A percentile compares a stretch with the other conserved stretches of the same genome.
These are phyloP conservation scores for Neonectria sp. DNA, from an alignment of 2,329 filamentous ascomycete genomes.

Conservation along the genomic window DNA sequence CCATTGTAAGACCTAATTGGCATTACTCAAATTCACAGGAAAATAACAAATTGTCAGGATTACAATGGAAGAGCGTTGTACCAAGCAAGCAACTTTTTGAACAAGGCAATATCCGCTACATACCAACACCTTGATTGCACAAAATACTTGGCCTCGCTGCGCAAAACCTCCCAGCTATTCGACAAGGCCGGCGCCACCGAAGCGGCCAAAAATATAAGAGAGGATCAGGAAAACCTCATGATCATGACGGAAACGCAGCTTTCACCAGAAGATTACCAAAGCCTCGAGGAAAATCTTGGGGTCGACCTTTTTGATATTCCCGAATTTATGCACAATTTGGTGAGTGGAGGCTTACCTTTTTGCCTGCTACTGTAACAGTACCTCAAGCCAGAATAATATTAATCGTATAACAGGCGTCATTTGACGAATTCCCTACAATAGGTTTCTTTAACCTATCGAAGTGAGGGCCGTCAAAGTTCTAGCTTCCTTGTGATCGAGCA, in stretches of 20 bases:
- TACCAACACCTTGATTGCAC: neutral
- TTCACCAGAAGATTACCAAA: neutral
- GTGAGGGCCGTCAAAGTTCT: no score
- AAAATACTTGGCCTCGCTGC: conserved; percentile 1
- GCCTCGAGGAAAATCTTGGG: neutral
- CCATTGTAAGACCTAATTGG: neutral
- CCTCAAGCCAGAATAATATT: neutral
- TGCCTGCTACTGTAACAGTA: neutral
- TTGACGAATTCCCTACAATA: no score
- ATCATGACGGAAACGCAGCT: neutral
- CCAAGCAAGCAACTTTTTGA: neutral
- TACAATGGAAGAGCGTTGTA: neutral
- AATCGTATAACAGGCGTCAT: no score
- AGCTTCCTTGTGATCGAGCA: no score
- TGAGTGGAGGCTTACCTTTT: no score
- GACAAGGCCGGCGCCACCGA: neutral
- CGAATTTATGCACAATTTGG: neutral
- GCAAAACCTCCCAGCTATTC: neutral
- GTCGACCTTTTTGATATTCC: conserved; percentile 8
- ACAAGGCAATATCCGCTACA: neutral
- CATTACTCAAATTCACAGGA: no score
- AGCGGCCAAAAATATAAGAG: neutral
- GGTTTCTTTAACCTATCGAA: no score
- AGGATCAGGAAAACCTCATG: neutral
- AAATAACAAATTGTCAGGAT: neutral